Base-by-base conservation (phyloP, 2,329 filamentous ascomycete species). In the Claviceps purpurea region DNA sequence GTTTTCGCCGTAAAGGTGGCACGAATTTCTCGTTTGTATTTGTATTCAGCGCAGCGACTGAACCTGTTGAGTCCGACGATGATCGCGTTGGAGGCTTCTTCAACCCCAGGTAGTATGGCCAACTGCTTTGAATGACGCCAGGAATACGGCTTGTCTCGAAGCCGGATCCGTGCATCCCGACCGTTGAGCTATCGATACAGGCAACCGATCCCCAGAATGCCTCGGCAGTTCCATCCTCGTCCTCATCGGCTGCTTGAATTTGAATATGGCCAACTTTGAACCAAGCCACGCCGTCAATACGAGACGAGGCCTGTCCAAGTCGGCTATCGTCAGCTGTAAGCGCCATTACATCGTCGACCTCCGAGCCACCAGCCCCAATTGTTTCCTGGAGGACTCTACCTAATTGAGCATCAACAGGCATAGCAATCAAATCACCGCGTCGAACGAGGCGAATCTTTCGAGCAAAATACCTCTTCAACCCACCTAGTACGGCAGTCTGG, bases 81-180 rank as follows among this genome's bases (percentile, higher is more conserved):
- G 61, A 70, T 49, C 71, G 78, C 0, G 6, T 18, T 16, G 85
- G 83, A 13, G 79, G 70, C 56, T 80, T 80, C 66, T 82, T 87
- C 51, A 87, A 74, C 1, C 89, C 87, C 1, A 96, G 76, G 67
- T 96, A 98, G 64, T 90, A 94, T 56, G 86, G 85, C 90, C 91
- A 97, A 18, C 81, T 82, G 64, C 80, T 95, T 53, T 81, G 79
- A 56, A 83, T 79, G 1, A 82, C 83, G 6, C 86, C 81, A 0
- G 91, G 91, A 6, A 95, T 76, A 50, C 84, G 84, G 61, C 86
- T 84, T 46, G 87, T 86, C 61, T 89, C 87, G 57, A 85, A 94
- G 3, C 93, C 93, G 39, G 90, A 89, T 62, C 95, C 89, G 54
- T 90, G 87, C 75, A 97, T 91, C 54, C 89, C 85, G 3, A 94